Base-by-base conservation (phyloP, 768 basidiomycete species). In the Asterophora lycoperdoides region DNA sequence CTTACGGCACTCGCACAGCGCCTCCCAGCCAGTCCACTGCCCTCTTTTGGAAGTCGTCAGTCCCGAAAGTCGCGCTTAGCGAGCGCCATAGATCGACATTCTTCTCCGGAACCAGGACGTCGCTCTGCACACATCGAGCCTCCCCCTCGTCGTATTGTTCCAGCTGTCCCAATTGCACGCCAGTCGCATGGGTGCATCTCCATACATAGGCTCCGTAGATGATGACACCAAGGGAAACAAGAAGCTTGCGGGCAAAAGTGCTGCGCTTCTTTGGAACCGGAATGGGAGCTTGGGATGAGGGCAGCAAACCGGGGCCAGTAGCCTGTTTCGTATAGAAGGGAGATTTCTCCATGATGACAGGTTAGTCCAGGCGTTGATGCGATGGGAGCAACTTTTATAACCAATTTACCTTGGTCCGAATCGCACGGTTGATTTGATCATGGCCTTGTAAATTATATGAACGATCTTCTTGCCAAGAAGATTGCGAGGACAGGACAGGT, bases 1-100 rank as follows among this genome's bases (percentile, higher is more conserved):
- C 71, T 59, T 44, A 76, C 75, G 71, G 68, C 42, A 76, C 56
- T 9, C 64, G 64, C 8, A 81, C 73, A 40, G 78, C 78, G 18
- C 74, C 74, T 15, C 65, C 63, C 9, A 80, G 64, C 73, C 73
- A 76, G 35, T 73, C 62, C 17, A 77, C 60, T 0, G 76, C 73
- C 46, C 61, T 61, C 1, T 49, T 41, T 59, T 70, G 64, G 63
- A 77, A 81, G 8, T 55, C 59, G 0, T 68, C 59, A 6, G 64
- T 64, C 17, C 60, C 57, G 40, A 73, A 64, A 36, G 57, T 57
- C 13, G 58, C 56, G 41, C 61, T 65, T 42, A 74, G 8, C 13
- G 53, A 54, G 5, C 55, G 52, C 73, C 73, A 74, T 3, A 73
- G 30, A 14, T 60, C 64, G 54, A 64, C 65, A 47, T 76, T 66